A percentile compares a stretch with the other conserved stretches of the same genome.
Conservation (phyloP, 176 grass and related monocot species). For the Oryza meridionalis region DNA sequence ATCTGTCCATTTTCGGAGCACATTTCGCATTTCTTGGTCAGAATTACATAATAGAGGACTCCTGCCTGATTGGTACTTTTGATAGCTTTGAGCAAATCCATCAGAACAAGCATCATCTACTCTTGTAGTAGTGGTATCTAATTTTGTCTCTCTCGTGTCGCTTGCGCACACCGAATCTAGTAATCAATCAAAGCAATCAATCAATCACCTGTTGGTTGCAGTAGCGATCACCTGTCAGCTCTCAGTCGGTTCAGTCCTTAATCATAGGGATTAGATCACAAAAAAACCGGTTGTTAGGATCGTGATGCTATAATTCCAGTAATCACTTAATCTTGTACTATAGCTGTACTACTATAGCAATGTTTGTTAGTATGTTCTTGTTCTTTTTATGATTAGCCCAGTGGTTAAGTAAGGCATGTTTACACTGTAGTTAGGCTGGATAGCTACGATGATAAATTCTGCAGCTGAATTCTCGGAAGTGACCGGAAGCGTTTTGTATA, state of each 20-base stretch:
- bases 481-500: not conserved
- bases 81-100: not conserved
- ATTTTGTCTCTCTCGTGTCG: slow-evolving; percentile 3
- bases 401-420: not conserved
- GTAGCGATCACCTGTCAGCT: not conserved
- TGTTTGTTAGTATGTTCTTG: not conserved
- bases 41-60: slow-evolving; percentile 3
- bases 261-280: slow-evolving; percentile 9
- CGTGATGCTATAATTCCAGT: not conserved
- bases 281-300: slow-evolving; percentile 26
- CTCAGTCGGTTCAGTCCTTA: not conserved
- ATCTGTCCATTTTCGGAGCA: not conserved
- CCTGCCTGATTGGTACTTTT: not conserved
- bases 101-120: not conserved
- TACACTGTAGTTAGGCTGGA: not conserved
- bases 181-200: slow-evolving; percentile 12
- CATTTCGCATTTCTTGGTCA: slow-evolving; percentile 5
- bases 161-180: slow-evolving; percentile 22
- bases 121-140: not conserved
- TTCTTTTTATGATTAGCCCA: not conserved
- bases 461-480: not conserved
- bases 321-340: no score
- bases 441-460: not conserved
- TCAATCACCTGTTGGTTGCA: slow-evolving; percentile 32
- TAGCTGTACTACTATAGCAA: not conserved